Percentiles rank a stretch among this genome's conserved stretches.
Conservation (phyloP, 495 filamentous ascomycete species). For the Penicillium canariense region DNA sequence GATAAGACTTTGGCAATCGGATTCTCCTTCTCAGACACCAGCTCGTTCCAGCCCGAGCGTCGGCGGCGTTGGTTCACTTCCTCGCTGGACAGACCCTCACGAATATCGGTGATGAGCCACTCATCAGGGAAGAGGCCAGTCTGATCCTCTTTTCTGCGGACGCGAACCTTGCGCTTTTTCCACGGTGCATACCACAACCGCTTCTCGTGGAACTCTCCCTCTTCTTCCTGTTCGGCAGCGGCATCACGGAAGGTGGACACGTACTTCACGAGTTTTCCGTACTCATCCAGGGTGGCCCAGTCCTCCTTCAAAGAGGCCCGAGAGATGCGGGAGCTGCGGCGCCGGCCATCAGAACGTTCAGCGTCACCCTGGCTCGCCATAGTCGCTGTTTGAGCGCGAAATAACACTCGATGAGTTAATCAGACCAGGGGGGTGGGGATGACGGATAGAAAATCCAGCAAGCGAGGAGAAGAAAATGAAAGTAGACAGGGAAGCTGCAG, state of each 20-base stretch:
- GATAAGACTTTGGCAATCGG: slow-evolving; percentile 68
- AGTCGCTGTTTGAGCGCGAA: neutral
- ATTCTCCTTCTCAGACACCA: slow-evolving; percentile 71
- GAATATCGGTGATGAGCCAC: slow-evolving; percentile 71
- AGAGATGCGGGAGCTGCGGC: slow-evolving; percentile 36
- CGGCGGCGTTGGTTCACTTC: slow-evolving; percentile 60
- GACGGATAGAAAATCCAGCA: neutral
- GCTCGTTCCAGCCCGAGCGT: slow-evolving; percentile 67
- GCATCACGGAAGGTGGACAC: slow-evolving; percentile 61
- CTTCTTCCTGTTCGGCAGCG: slow-evolving; percentile 24
- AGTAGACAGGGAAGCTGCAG: neutral
- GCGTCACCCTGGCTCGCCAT: slow-evolving; percentile 20
- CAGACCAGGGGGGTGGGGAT: neutral
- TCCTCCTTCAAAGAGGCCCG: slow-evolving; percentile 41
- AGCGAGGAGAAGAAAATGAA: neutral
- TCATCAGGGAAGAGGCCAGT: slow-evolving; percentile 58
- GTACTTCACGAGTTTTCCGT: slow-evolving; percentile 59
- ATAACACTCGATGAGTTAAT: neutral
- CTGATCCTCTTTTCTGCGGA: slow-evolving; percentile 31
- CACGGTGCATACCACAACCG: slow-evolving; percentile 54
- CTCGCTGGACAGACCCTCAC: slow-evolving; percentile 51
- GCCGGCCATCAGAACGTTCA: slow-evolving; percentile 20
- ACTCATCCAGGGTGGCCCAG: slow-evolving; percentile 45
- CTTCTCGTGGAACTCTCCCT: slow-evolving; percentile 33
- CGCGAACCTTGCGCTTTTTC: slow-evolving; percentile 55